Conservation (phyloP, 768 basidiomycete species). For the Phlebiopsis gigantea region DNA sequence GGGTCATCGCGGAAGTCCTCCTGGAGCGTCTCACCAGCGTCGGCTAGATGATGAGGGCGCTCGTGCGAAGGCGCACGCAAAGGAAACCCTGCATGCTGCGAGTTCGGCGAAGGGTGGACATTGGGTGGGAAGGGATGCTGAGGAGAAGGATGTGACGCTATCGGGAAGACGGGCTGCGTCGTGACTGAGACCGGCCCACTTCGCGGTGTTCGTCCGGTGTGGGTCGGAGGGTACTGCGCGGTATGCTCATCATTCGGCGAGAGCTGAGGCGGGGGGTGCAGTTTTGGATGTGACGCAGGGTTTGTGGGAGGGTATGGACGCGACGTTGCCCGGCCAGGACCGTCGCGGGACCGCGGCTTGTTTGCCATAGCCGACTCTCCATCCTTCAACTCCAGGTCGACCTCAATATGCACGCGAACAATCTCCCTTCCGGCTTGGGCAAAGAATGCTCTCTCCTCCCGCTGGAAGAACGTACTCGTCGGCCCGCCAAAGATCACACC, state of each 20-base stretch:
- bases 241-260: constrained; percentile 16
- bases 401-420: constrained; percentile 66
- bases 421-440: constrained; percentile 76
- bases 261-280: constrained; percentile 20
- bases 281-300: constrained; percentile 21
- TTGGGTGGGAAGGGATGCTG: constrained; percentile 10
- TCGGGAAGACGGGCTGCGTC: constrained; percentile 11
- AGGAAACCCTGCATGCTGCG: background rate
- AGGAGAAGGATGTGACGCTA: constrained; percentile 11
- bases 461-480: constrained; percentile 68
- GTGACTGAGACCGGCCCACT: constrained; percentile 2
- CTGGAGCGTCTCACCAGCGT: constrained; percentile 11
- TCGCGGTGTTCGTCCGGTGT: constrained; percentile 5
- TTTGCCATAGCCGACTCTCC: background rate
- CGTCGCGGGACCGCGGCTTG: constrained; percentile 5
- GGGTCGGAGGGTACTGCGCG: background rate
- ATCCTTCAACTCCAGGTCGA: constrained; percentile 52
- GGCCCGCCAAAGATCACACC: constrained; percentile 53
- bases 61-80: constrained; percentile 6
- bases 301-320: constrained; percentile 23
- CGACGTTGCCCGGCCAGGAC: constrained; percentile 25
- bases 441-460: constrained; percentile 78
- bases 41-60: constrained; percentile 5
- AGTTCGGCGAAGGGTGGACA: constrained; percentile 1
- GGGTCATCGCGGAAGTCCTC: constrained; percentile 53